Conservation (phyloP, 441 rosid genomes). For the Dalechampia spathulata region DNA sequence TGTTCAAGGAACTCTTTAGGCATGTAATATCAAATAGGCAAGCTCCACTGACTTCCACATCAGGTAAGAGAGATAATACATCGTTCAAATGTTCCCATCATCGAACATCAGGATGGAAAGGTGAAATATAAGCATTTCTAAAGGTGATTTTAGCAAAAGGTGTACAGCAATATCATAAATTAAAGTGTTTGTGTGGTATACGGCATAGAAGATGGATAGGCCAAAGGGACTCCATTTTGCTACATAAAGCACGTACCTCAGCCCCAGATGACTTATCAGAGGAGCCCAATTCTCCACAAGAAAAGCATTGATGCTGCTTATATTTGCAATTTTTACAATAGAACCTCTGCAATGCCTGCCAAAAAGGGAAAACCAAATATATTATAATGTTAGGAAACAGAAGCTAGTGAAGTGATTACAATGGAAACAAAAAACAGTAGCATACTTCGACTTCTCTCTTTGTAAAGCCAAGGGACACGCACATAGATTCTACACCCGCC, state of each 20-base stretch:
- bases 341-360: constrained; percentile 55
- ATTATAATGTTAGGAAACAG: constrained; percentile 3
- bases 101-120: too few species aligned
- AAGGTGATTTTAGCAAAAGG: too few species aligned
- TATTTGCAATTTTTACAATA: constrained; percentile 68
- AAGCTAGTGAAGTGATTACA: constrained; percentile 5
- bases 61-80: too few species aligned
- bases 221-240: too few species aligned
- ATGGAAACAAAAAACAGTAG: constrained; percentile 15
- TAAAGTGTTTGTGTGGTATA: too few species aligned
- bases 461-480: constrained; percentile 64
- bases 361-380: constrained; percentile 12
- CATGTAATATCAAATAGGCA: too few species aligned
- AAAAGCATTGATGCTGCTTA: constrained; percentile 75
- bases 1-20: too few species aligned
- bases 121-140: too few species aligned
- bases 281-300: constrained; percentile 77
- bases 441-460: constrained; percentile 61
- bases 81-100: too few species aligned
- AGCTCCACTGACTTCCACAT: too few species aligned
- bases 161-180: too few species aligned
- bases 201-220: too few species aligned
- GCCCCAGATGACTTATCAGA: constrained; percentile 61
- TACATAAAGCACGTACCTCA: constrained; percentile 42
- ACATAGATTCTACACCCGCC: constrained; percentile 42